phyloP scores from a whole-genome alignment of 176 grass and related monocot genomes.

The Avena atlantica region DNA sequence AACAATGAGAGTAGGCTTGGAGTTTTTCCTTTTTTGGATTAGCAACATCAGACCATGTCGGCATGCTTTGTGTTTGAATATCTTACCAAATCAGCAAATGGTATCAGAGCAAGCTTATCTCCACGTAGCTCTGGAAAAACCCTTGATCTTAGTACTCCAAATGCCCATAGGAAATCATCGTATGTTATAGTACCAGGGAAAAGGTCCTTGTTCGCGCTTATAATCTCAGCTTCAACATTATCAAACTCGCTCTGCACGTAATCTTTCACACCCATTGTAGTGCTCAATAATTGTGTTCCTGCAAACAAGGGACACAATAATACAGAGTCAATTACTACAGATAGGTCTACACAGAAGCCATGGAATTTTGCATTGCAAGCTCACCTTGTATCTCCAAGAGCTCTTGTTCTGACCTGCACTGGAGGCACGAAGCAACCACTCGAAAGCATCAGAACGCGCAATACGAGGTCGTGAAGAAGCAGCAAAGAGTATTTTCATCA shows the following conservation, averaged over 20 bases:
- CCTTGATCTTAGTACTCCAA: conserved; percentile 89
- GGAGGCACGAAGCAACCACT: conserved; percentile 64
- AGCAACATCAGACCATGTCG: background rate
- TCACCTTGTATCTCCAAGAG: conserved; percentile 90
- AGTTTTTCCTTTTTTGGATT: background rate
- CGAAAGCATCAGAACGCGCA: conserved; percentile 41
- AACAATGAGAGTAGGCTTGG: background rate
- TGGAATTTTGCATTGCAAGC: background rate
- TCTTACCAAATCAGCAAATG: conserved; percentile 88
- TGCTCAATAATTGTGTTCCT: conserved; percentile 94
- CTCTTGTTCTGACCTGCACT: conserved; percentile 99
- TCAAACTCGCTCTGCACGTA: conserved; percentile 81
- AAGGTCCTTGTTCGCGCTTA: conserved; percentile 66
- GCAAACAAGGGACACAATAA: conserved; percentile 26
- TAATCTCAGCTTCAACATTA: conserved; percentile 70
- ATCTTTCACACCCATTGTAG: conserved; percentile 83
- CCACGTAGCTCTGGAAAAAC: conserved; percentile 79
- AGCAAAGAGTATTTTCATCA: conserved; percentile 35
- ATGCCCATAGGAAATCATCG: conserved; percentile 92
- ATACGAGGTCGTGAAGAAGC: background rate
- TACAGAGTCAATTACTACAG: background rate
- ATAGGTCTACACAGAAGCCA: background rate
- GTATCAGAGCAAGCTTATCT: conserved; percentile 92
- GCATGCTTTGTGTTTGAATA: conserved; percentile 13
- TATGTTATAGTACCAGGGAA: conserved; percentile 70